A percentile compares a stretch with the other conserved stretches of the same genome.
Evolutionary conservation across 2,329 filamentous ascomycete genomes (phyloP).

Genomic region (Metarhizium guizhouense): DNA sequence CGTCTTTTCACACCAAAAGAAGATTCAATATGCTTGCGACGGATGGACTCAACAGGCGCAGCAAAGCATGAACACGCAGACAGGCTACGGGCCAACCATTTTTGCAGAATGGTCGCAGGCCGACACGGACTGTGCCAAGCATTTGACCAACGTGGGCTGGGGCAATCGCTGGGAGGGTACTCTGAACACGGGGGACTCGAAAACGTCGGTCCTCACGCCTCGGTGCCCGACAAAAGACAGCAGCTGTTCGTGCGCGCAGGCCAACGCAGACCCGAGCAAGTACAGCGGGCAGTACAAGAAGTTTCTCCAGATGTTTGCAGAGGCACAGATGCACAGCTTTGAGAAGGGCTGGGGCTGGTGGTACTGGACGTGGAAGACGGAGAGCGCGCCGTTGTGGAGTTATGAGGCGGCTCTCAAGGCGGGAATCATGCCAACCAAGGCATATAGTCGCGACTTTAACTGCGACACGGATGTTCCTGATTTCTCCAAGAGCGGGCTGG

Average conservation of each 20-base stretch:
- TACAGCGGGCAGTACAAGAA: conserved; percentile 73
- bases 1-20: conserved; percentile 68
- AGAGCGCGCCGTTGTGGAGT: conserved; percentile 82
- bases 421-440: conserved; percentile 70
- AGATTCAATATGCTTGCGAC: conserved; percentile 78
- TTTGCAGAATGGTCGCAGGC: conserved; percentile 97
- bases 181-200: conserved; percentile 56
- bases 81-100: conserved; percentile 85
- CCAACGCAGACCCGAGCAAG: conserved; percentile 61
- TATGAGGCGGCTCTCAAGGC: conserved; percentile 72
- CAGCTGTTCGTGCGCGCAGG: conserved; percentile 62
- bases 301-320: conserved; percentile 82
- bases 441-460: conserved; percentile 61
- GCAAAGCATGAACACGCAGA: conserved; percentile 60
- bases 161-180: conserved; percentile 92
- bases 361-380: conserved; percentile 98
- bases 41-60: conserved; percentile 77
- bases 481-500: conserved; percentile 35
- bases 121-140: conserved; percentile 83
- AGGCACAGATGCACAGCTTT: conserved; percentile 93
- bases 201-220: conserved; percentile 55
- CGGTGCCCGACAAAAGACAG: conserved; percentile 61
- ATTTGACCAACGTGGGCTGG: conserved; percentile 82
- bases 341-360: conserved; percentile 96
- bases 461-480: conserved; percentile 51